phyloP scores from a whole-genome alignment of 169 alveolate genomes.

The Plasmodium billcollinsi region DNA sequence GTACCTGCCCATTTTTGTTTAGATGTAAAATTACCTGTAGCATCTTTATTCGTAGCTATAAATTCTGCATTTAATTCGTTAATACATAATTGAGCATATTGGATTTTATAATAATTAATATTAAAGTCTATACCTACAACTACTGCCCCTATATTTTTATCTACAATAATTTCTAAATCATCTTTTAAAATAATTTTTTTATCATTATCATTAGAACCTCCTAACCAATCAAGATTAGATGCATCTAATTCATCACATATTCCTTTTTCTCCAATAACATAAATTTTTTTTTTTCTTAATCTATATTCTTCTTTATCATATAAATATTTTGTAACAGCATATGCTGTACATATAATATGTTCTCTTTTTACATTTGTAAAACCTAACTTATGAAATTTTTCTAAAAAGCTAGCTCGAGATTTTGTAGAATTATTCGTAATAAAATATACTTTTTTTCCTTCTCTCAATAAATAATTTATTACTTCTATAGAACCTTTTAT shows the following conservation, averaged over 20 bases:
- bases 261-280: conserved; percentile 80
- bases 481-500: conserved; percentile 82
- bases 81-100: conserved; percentile 80
- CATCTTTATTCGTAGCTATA: conserved; percentile 80
- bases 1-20: conserved; percentile 85
- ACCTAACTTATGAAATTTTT: conserved; percentile 78
- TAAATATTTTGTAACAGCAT: conserved; percentile 76
- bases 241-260: conserved; percentile 56
- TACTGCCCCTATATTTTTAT: conserved; percentile 79
- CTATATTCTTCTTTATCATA: conserved; percentile 39
- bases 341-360: conserved; percentile 73
- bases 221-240: conserved; percentile 33
- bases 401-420: conserved; percentile 73
- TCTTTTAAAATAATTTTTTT: conserved; percentile 43
- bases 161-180: conserved; percentile 51
- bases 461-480: conserved; percentile 69
- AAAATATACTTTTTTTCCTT: conserved; percentile 75
- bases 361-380: conserved; percentile 43
- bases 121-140: conserved; percentile 81
- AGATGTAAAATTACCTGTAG: conserved; percentile 77
- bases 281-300: conserved; percentile 72
- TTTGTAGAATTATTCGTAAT: conserved; percentile 80
- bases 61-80: conserved; percentile 76
- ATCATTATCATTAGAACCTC: conserved; percentile 71
- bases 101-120: conserved; percentile 80